These are phyloP conservation scores for Rhizophora apiculata DNA, from an alignment of 345 rosid species.

Conservation along the genomic window DNA sequence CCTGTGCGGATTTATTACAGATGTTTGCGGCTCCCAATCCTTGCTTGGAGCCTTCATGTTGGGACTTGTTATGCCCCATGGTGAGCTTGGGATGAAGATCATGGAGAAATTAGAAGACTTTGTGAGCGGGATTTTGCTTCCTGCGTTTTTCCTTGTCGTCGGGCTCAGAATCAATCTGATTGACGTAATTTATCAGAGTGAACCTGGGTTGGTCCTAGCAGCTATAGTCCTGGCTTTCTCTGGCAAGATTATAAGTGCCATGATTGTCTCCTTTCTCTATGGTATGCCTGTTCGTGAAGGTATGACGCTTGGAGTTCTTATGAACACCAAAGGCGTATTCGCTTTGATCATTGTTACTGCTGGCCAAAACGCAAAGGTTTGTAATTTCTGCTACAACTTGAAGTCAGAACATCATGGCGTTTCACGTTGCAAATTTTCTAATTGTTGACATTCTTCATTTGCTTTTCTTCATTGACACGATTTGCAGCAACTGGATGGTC, in stretches of 20 bases:
- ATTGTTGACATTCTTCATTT: background rate
- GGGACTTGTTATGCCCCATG: constrained; percentile 55
- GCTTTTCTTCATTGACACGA: background rate
- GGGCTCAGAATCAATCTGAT: background rate
- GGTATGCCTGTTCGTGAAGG: constrained; percentile 30
- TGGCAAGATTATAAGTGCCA: constrained; percentile 32
- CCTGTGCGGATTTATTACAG: constrained; percentile 44
- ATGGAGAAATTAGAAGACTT: constrained; percentile 29
- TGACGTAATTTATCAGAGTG: background rate
- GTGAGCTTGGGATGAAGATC: constrained; percentile 28
- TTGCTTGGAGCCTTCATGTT: constrained; percentile 61
- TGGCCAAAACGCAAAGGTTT: constrained; percentile 12
- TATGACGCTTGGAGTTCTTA: constrained; percentile 42
- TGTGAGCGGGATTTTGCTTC: constrained; percentile 4
- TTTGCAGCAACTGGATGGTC: constrained; percentile 13
- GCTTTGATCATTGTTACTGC: constrained; percentile 21
- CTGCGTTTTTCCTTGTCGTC: constrained; percentile 5
- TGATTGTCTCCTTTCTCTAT: constrained; percentile 21
- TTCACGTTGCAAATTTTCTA: background rate
- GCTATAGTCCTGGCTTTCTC: constrained; percentile 21
- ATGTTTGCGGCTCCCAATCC: constrained; percentile 48
- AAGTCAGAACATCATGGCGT: background rate
- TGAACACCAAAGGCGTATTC: constrained; percentile 54
- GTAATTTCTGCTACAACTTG: background rate
- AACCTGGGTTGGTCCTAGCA: background rate